Conservation (phyloP, 2,329 filamentous ascomycete species). For the Curvularia eragrostidis region DNA sequence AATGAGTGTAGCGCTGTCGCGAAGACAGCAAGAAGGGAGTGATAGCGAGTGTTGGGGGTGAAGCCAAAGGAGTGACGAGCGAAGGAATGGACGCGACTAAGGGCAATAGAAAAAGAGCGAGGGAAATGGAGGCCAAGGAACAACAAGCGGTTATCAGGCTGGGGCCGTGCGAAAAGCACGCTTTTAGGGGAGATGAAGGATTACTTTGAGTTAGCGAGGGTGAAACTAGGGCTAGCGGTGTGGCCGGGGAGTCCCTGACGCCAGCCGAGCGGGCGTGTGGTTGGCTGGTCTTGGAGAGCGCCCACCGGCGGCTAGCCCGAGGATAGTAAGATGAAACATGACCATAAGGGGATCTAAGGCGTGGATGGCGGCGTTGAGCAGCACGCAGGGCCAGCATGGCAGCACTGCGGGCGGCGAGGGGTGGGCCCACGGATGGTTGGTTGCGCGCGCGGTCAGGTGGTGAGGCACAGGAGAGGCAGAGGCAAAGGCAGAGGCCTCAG, state of each 20-base stretch:
- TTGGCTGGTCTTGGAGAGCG: constrained; percentile 26
- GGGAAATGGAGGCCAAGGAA: constrained; percentile 16
- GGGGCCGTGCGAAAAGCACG: constrained; percentile 28
- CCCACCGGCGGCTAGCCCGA: constrained; percentile 32
- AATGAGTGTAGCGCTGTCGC: constrained; percentile 37
- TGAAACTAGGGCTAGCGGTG: constrained; percentile 43
- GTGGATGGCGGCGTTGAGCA: constrained; percentile 12
- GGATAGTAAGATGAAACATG: constrained; percentile 43
- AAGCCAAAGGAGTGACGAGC: constrained; percentile 33
- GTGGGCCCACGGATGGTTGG: constrained; percentile 4
- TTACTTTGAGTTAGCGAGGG: constrained; percentile 45
- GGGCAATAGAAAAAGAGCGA: constrained; percentile 32
- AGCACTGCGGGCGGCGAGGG: constrained; percentile 3
- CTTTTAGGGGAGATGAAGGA: constrained; percentile 48
- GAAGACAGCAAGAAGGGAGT: constrained; percentile 20
- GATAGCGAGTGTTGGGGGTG: constrained; percentile 36
- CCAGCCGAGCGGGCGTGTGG: constrained; percentile 20
- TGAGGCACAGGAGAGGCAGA: background rate
- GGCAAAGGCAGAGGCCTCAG: too few species aligned
- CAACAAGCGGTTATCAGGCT: constrained; percentile 38
- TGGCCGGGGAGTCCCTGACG: constrained; percentile 22
- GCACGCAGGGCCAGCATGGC: constrained; percentile 5
- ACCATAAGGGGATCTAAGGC: constrained; percentile 33
- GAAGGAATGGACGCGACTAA: constrained; percentile 38
- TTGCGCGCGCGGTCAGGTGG: background rate